Percentiles rank a stretch among this genome's conserved stretches.
phyloP scores from a whole-genome alignment of 306 rosid species.

The Prunus persica region Prunus_persica_NCBIv2 NC_034009.1:35510501-35511000 shows the following conservation, averaged over 20 bases:
- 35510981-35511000: not conserved
- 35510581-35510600: conserved; percentile 99
- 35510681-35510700: conserved; percentile 22
- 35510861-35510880: not conserved
- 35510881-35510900: not conserved
- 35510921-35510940: not conserved
- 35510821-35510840: conserved; percentile 4
- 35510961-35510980: conserved; percentile 15
- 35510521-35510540: not conserved
- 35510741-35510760: conserved; percentile 94
- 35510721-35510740: conserved; percentile 78
- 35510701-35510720: conserved; percentile 23
- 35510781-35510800: conserved; percentile 92
- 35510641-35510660: conserved; percentile 50
- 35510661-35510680: conserved; percentile 16
- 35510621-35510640: conserved; percentile 91
- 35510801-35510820: conserved; percentile 77
- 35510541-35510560: not conserved
- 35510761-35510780: conserved; percentile 85
- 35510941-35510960: not conserved
- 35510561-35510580: not conserved
- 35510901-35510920: not conserved
- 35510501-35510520: not conserved
- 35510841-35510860: conserved; percentile 3
- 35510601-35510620: conserved; percentile 92